Evolutionary conservation across 805 yeast species (phyloP), one percentile per base, ranked within the genome.

Genomic region (Schwanniomyces yamadae): DNA sequence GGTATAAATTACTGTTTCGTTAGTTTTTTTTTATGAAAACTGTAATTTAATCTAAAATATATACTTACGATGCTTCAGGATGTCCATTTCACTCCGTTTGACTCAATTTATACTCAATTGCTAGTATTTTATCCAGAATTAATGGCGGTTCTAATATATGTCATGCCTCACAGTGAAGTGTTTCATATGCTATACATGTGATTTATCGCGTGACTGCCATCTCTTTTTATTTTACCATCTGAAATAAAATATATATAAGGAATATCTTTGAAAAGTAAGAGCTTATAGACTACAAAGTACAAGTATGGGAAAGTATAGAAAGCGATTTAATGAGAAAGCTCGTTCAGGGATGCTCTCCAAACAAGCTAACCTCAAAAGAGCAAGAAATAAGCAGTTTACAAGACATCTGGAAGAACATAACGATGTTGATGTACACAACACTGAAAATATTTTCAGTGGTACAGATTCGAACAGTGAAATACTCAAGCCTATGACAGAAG

Each of bases 281-380:
- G 6, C 11, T 27, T 4, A 27, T 16, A 13, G 5, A 20, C 12
- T 13, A 2, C 11, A 10, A 10, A 3, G 6, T 15, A 3, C 13
- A 3, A 16, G 6, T 13, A 87, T 87, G 95, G 95, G 91, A 39
- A 84, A 83, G 42, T 86, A 85, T 56, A 74, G 93, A 47, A 76
- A 77, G 59, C 61, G 95, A 42, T 84, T 81, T 66, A 87, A 87
- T 55, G 95, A 83, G 57, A 84, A 84, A 64, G 95, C 93, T 37
- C 78, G 95, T 22, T 55, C 87, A 2, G 95, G 95, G 13, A 83
- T 84, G 73, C 80, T 87, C 50, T 80, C 88, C 19, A 86, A 82
- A 68, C 85, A 82, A 56, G 78, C 82, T 20, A 80, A 80, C 32
- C 65, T 87, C 49, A 81, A 78, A 45, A 61, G 63, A 33, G 84